Percentiles rank a stretch among this genome's conserved stretches.
Evolutionary conservation across 2,329 filamentous ascomycete species (phyloP).

Genomic region (Cylindrodendrum hubeiense): DNA sequence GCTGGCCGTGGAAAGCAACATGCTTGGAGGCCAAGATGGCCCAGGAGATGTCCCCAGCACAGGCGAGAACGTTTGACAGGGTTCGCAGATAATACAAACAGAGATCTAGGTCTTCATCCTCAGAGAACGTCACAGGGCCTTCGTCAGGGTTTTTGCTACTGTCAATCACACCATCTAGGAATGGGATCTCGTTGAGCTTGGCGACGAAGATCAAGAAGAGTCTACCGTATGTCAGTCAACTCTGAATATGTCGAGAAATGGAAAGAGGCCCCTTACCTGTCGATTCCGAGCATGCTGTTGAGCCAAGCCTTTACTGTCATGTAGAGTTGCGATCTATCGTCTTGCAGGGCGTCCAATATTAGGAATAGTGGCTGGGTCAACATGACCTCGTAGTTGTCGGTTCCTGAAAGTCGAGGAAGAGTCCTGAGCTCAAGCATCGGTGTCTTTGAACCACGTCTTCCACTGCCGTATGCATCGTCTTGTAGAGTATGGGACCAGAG

Average conservation of each 20-base stretch:
- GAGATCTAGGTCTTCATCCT: slow-evolving; percentile 78
- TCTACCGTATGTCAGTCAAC: slow-evolving; percentile 51
- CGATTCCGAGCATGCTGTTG: slow-evolving; percentile 72
- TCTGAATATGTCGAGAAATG: neutral
- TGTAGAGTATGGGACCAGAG: slow-evolving; percentile 86
- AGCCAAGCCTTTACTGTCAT: slow-evolving; percentile 87
- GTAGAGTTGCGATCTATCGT: slow-evolving; percentile 79
- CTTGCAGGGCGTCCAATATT: slow-evolving; percentile 81
- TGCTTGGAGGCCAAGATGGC: slow-evolving; percentile 74
- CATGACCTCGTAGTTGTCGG: slow-evolving; percentile 77
- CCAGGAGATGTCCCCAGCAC: slow-evolving; percentile 77
- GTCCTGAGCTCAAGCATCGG: slow-evolving; percentile 51
- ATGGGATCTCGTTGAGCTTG: slow-evolving; percentile 68
- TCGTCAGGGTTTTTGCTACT: slow-evolving; percentile 33
- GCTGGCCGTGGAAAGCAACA: slow-evolving; percentile 44
- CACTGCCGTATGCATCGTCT: slow-evolving; percentile 62
- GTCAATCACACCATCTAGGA: slow-evolving; percentile 53
- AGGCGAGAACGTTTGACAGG: slow-evolving; percentile 78
- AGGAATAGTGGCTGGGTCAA: slow-evolving; percentile 85
- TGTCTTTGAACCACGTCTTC: slow-evolving; percentile 63
- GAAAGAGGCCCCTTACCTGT: slow-evolving; percentile 62
- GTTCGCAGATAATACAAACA: slow-evolving; percentile 84
- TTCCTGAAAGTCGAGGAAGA: slow-evolving; percentile 62
- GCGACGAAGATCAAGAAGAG: slow-evolving; percentile 71
- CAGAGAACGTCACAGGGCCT: slow-evolving; percentile 49